A percentile compares a stretch with the other conserved stretches of the same genome.
phyloP scores from a whole-genome alignment of 192 early-diverging fungal species.

The Rhizophagus prolifer region DNA sequence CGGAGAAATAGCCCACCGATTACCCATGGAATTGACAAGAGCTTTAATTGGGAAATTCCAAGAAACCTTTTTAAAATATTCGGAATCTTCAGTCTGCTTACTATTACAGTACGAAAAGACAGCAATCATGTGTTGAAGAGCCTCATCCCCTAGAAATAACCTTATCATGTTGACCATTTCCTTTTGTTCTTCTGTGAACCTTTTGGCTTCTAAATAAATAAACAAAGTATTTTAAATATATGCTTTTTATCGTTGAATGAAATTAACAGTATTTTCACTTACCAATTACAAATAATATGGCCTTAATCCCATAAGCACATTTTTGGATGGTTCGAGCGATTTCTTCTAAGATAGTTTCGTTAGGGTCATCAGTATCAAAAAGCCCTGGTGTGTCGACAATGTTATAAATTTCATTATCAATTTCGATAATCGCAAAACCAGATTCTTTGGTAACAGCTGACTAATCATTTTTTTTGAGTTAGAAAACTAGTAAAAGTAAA shows the following conservation, averaged over 20 bases:
- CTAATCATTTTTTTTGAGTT: too few species aligned
- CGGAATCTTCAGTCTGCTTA: background rate
- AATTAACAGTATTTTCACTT: background rate
- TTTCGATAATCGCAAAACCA: too few species aligned
- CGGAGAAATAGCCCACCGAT: slow-evolving; percentile 3
- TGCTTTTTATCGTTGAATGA: background rate
- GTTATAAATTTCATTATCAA: background rate
- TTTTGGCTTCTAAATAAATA: background rate
- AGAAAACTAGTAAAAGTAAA: too few species aligned
- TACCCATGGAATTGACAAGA: background rate
- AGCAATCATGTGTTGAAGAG: background rate
- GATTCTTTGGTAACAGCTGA: too few species aligned
- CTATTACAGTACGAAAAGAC: background rate
- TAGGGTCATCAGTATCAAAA: background rate
- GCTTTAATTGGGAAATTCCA: background rate
- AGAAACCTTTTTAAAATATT: background rate
- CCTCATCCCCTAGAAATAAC: background rate
- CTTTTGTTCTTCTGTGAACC: background rate
- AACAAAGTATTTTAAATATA: too few species aligned
- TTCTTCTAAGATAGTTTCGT: background rate
- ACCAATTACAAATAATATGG: slow-evolving; percentile 2
- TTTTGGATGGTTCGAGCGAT: background rate
- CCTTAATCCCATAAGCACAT: background rate
- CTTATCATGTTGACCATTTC: too few species aligned
- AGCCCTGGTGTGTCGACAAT: background rate